Percentiles rank a stretch among this genome's conserved stretches.
Conservation (phyloP, 768 basidiomycete genomes). For the Suillus discolor region DNA sequence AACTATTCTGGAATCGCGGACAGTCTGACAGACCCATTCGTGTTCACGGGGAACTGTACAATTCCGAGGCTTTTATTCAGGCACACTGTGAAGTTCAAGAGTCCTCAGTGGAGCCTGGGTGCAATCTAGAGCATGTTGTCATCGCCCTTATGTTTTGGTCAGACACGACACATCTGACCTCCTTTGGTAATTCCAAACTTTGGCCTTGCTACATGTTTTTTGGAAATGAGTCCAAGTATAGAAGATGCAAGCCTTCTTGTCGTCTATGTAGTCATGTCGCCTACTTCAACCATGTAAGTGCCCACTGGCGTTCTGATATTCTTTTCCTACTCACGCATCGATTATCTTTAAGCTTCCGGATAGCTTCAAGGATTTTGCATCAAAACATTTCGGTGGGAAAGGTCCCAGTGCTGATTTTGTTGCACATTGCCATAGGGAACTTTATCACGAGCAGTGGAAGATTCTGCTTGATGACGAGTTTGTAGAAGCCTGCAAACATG, state of each 20-base stretch:
- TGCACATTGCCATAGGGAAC: background rate
- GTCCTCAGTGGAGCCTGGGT: conserved; percentile 17
- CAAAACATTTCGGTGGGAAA: conserved; percentile 5
- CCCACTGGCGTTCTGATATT: background rate
- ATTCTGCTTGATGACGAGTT: too few relatives aligned
- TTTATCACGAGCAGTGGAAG: too few relatives aligned
- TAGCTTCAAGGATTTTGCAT: conserved; percentile 17
- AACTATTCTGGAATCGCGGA: conserved; percentile 16
- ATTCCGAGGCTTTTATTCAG: conserved; percentile 18
- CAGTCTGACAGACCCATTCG: background rate
- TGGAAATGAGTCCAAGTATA: conserved; percentile 26
- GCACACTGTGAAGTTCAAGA: conserved; percentile 22
- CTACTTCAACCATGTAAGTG: conserved; percentile 14
- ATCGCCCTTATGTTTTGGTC: conserved; percentile 33
- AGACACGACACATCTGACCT: conserved; percentile 33
- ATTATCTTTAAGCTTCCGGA: conserved; percentile 15
- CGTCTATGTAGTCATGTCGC: conserved; percentile 14
- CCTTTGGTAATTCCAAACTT: conserved; percentile 31
- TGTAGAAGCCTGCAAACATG: background rate
- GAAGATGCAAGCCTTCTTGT: conserved; percentile 18
- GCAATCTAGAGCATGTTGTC: conserved; percentile 17
- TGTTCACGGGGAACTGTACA: conserved; percentile 24
- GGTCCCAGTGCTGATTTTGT: conserved; percentile 1
- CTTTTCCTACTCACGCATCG: background rate
- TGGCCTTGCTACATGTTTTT: conserved; percentile 29